Conservation (phyloP, 2,329 filamentous ascomycete genomes). For the Sporothrix brunneoviolacea region DNA sequence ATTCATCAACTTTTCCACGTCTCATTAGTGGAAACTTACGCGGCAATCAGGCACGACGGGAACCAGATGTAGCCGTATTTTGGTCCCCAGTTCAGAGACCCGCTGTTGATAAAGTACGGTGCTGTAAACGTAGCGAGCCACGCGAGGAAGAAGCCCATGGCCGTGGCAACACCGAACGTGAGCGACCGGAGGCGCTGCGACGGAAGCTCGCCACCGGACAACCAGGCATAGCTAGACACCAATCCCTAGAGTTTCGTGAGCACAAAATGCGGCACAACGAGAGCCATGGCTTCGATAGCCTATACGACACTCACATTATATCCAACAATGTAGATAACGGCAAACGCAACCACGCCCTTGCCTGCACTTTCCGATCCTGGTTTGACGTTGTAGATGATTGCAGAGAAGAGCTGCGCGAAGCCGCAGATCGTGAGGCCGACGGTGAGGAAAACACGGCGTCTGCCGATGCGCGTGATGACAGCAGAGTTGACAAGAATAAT, state of each 20-base stretch:
- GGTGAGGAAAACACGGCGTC: conserved; percentile 46
- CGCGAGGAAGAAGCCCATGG: conserved; percentile 47
- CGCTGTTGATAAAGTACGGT: conserved; percentile 53
- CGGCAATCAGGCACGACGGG: conserved; percentile 28
- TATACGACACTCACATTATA: conserved; percentile 47
- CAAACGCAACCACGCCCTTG: conserved; percentile 45
- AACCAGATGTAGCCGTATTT: conserved; percentile 53
- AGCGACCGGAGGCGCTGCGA: conserved; percentile 50
- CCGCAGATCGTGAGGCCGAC: conserved; percentile 45
- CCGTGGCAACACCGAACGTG: conserved; percentile 49
- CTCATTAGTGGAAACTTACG: too few species aligned
- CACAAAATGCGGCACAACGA: neutral
- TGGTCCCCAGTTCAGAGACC: conserved; percentile 48
- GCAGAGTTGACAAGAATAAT: conserved; percentile 47
- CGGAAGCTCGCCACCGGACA: conserved; percentile 50
- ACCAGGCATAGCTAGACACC: conserved; percentile 50
- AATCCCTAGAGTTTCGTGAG: too few species aligned
- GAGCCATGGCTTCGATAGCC: too few species aligned
- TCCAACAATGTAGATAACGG: conserved; percentile 45
- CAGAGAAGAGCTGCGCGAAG: conserved; percentile 47
- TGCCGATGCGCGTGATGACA: conserved; percentile 46
- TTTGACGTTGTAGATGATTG: conserved; percentile 42
- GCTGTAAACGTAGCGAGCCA: conserved; percentile 53
- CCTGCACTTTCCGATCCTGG: conserved; percentile 32
- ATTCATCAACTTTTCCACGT: too few species aligned